phyloP scores from a whole-genome alignment of 2,329 filamentous ascomycete species.

The Xylogone sp. region DNA sequence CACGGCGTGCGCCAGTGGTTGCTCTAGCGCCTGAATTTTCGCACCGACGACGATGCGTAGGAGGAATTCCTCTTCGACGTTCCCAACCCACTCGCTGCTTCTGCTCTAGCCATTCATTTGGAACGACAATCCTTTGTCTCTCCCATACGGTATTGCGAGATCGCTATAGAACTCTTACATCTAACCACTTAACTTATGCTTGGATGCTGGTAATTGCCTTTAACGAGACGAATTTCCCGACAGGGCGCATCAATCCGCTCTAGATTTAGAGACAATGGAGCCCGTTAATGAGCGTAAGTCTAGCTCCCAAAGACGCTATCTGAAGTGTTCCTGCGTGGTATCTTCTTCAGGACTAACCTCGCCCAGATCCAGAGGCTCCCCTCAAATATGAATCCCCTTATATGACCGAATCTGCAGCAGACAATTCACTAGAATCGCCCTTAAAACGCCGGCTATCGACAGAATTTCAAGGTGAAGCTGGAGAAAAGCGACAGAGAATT shows the following conservation, averaged over 20 bases:
- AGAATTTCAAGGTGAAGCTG: constrained; percentile 2
- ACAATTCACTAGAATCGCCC: not conserved
- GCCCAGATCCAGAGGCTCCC: not conserved
- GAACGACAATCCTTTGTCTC: not conserved
- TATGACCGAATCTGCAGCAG: not conserved
- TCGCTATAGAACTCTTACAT: too few species aligned
- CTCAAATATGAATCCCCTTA: constrained; percentile 6
- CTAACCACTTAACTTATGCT: too few species aligned
- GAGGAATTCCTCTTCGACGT: not conserved
- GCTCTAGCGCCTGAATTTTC: not conserved
- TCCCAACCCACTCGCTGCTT: not conserved
- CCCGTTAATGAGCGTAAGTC: not conserved
- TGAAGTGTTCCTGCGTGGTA: not conserved
- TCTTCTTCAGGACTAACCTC: not conserved
- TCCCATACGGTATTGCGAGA: too few species aligned
- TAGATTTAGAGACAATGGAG: not conserved
- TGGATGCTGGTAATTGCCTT: too few species aligned
- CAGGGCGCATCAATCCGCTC: not conserved
- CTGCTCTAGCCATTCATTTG: not conserved
- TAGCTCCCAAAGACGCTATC: not conserved
- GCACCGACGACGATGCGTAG: not conserved
- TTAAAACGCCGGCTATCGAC: constrained; percentile 5
- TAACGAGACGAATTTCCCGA: not conserved
- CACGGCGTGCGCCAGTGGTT: not conserved
- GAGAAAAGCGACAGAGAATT: constrained; percentile 4